Conservation (phyloP, 1,284 basidiomycete genomes). For the Gymnopus androsaceus region DNA sequence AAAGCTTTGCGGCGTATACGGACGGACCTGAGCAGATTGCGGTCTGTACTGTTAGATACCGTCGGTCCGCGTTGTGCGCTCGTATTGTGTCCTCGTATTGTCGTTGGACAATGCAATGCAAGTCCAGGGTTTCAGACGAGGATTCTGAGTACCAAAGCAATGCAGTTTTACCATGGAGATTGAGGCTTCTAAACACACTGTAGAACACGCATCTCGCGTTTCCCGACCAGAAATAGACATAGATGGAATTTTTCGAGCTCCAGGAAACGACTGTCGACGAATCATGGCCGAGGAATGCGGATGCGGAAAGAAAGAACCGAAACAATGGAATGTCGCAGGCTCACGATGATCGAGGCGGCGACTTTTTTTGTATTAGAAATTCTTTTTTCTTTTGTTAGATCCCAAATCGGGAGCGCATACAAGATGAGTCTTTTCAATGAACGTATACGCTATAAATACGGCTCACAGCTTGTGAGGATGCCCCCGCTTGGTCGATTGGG, state of each 20-base stretch:
- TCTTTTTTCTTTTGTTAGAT: conserved; percentile 24
- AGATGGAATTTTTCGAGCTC: background rate
- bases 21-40: background rate
- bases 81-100: background rate
- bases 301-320: conserved; percentile 21
- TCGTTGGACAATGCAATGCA: background rate
- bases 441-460: conserved; percentile 16
- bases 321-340: conserved; percentile 22
- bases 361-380: too few species aligned
- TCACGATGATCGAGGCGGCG: conserved; percentile 20
- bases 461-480: conserved; percentile 1
- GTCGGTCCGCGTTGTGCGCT: background rate
- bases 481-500: conserved; percentile 17
- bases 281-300: conserved; percentile 2
- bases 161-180: background rate
- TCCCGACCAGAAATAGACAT: background rate
- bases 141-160: background rate
- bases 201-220: background rate
- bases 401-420: conserved; percentile 1
- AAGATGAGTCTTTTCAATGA: conserved; percentile 1
- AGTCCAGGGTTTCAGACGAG: background rate
- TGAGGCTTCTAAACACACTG: conserved; percentile 1
- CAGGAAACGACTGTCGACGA: background rate
- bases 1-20: background rate
- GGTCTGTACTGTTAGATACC: background rate